Base-by-base conservation (phyloP, 306 rosid genomes). In the Malus asiatica region DNA sequence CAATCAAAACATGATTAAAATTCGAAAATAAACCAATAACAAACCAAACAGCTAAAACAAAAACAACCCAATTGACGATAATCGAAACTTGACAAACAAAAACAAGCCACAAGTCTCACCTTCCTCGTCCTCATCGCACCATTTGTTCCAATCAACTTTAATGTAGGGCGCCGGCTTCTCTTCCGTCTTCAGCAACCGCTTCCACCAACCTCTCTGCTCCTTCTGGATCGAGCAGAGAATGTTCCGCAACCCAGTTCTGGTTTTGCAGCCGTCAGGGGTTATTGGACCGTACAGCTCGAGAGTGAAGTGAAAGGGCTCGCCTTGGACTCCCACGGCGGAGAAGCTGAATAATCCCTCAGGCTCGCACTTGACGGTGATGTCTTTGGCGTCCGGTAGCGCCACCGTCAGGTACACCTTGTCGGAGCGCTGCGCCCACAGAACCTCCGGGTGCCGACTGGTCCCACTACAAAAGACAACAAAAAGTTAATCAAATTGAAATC, bases 391-490 rank as follows among this genome's bases (percentile, higher is more conserved):
- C 59, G 96, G 97, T 2, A 93, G 79, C 62, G 92, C 86, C 76
- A 93, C 87, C 38, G 98, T 91, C 44, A 93, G 87, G 83, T 91
- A 91, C 67, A 93, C 89, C 83, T 81, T 91, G 42, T 87, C 93
- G 29, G 96, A 91, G 46, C 98, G 89, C 86, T 93, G 98, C 6
- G 98, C 97, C 98, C 98, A 93, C 4, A 89, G 88, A 78, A 93
- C 97, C 83, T 90, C 97, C 64, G 98, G 96, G 38, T 93, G 86
- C 69, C 97, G 94, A 83, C 98, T 91, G 85, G 15, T 35, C 27
- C 11, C 27, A 35, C 52, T 15, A 3, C 8, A 40, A 51, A 65
- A 65, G 13, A 33, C 23, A 65, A 65, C 48, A 8, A 40, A 19
- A 38, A 35, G 38, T 9, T n/a, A 67, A 38, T 40, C 32, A 66